phyloP scores from a whole-genome alignment of 1,284 basidiomycete genomes.

The Puccinia brachypodii region DNA sequence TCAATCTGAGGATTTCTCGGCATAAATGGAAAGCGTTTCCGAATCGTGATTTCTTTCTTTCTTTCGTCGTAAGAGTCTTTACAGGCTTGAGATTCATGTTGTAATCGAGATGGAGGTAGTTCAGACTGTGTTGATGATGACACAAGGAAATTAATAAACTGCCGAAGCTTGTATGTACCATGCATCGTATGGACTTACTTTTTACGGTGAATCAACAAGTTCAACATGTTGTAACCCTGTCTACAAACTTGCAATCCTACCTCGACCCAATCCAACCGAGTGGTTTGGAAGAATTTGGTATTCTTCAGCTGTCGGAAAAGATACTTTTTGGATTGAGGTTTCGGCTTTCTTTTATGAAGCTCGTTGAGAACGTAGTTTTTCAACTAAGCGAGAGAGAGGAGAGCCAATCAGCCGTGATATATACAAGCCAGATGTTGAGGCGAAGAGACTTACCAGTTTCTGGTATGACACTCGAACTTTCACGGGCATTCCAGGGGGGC shows the following conservation, averaged over 20 bases:
- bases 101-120: slow-evolving; percentile 83
- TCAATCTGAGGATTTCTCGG: slow-evolving; percentile 93
- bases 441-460: slow-evolving; percentile 68
- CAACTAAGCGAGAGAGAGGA: slow-evolving; percentile 59
- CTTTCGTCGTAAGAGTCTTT: slow-evolving; percentile 98
- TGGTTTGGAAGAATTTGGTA: slow-evolving; percentile 99
- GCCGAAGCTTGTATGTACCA: background rate
- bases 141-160: background rate
- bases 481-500: slow-evolving; percentile 90
- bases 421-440: background rate
- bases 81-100: slow-evolving; percentile 70
- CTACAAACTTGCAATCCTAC: slow-evolving; percentile 97
- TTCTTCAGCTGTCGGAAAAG: slow-evolving; percentile 92
- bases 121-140: slow-evolving; percentile 67
- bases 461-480: slow-evolving; percentile 99
- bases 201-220: slow-evolving; percentile 97
- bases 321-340: slow-evolving; percentile 97
- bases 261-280: slow-evolving; percentile 97
- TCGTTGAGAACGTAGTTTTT: slow-evolving; percentile 96
- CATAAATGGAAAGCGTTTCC: slow-evolving; percentile 98
- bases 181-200: slow-evolving; percentile 49
- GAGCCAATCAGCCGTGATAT: background rate
- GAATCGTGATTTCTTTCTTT: slow-evolving; percentile 99
- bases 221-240: slow-evolving; percentile 99
- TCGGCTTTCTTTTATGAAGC: slow-evolving; percentile 81